Evolutionary conservation across 805 yeast species (phyloP).

Genomic region (Wickerhamiella kazuoi): DNA sequence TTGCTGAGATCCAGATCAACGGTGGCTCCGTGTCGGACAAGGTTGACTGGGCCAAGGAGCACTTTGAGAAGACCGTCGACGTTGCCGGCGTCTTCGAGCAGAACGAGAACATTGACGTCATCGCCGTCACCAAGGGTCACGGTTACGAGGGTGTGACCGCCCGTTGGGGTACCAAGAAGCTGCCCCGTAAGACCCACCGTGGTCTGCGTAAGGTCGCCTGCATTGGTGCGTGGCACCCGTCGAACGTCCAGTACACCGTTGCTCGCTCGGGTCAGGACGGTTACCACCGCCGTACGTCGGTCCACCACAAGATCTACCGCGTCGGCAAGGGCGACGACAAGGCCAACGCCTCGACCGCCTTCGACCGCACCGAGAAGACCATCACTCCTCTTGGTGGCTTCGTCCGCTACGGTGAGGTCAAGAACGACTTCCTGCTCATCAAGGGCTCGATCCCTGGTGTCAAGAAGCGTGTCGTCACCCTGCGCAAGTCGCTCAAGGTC

Average conservation of each 20-base stretch:
- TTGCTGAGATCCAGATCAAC: conserved; percentile 98
- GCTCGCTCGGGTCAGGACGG: conserved; percentile 99
- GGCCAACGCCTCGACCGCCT: conserved; percentile 85
- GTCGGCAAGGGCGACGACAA: conserved; percentile 94
- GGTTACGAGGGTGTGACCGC: conserved; percentile 99
- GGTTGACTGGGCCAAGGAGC: conserved; percentile 97
- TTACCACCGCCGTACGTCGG: conserved; percentile 99
- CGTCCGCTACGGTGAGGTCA: conserved; percentile 96
- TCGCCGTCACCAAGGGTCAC: conserved; percentile 99
- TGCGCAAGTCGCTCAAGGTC: conserved; percentile 95
- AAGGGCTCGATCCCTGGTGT: conserved; percentile 99
- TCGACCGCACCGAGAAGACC: conserved; percentile 99
- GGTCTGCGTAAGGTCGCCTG: conserved; percentile 99
- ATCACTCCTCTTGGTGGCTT: conserved; percentile 99
- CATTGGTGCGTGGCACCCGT: conserved; percentile 99
- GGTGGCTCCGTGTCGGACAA: conserved; percentile 98
- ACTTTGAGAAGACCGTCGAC: conserved; percentile 96
- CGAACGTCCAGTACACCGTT: conserved; percentile 98
- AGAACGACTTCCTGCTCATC: conserved; percentile 92
- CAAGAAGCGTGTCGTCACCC: conserved; percentile 97
- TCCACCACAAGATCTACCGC: conserved; percentile 99
- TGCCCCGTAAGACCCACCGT: conserved; percentile 99
- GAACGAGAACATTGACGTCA: conserved; percentile 95
- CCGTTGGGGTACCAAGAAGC: conserved; percentile 99
- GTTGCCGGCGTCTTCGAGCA: conserved; percentile 95